Base-by-base conservation (phyloP, 495 filamentous ascomycete species). In the Cladorrhinum samala region DNA sequence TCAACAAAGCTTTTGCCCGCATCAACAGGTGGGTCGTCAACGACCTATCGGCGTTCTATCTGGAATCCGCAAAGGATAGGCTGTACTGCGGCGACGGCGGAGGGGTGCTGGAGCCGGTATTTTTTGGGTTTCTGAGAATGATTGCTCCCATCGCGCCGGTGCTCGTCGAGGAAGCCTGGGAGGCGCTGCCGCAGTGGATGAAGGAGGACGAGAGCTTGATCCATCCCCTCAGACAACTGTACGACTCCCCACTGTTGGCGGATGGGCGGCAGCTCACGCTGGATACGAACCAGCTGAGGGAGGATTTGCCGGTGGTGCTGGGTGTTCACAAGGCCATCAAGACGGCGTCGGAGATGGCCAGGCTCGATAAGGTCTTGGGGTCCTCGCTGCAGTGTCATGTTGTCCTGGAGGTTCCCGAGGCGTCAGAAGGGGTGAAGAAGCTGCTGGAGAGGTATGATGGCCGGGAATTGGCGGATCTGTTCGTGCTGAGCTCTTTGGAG, bases 21-120 rank as follows among this genome's bases (percentile, higher is more conserved):
- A 73, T 97, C 57, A 91, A 90, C 67, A 76, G 74, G 53, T 97
- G 91, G 83, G 71, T 94, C 55, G 83, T 81, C 52, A 79, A 75
- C 17, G 86, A 95, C 56, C 80, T 99, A 20, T 96, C 91, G 0
- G 82, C 92, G 0, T 95, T 96, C 64, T 97, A 97, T 70, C 81
- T 97, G 47, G 93, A 97, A 65, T 80, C 86, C 0, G 73, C 91
- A 63, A 99, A 97, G 68, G 93, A 99, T 63, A 75, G 87, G 23
- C 70, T 96, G 3, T 97, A 97, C 72, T 89, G 89, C 24, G 85
- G 85, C 19, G 79, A 80, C 51, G 79, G 80, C 39, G 73, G 77
- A 48, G 83, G 79, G 9, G 87, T 90, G 8, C 63, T 95, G 17
- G 80, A 80, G 59, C 71, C 86, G 45, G 79, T 97, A 43, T 83